Percentiles rank a stretch among this genome's conserved stretches.
Evolutionary conservation across 176 grass and related monocot species (phyloP).

Genomic region (Musa acuminata): DNA sequence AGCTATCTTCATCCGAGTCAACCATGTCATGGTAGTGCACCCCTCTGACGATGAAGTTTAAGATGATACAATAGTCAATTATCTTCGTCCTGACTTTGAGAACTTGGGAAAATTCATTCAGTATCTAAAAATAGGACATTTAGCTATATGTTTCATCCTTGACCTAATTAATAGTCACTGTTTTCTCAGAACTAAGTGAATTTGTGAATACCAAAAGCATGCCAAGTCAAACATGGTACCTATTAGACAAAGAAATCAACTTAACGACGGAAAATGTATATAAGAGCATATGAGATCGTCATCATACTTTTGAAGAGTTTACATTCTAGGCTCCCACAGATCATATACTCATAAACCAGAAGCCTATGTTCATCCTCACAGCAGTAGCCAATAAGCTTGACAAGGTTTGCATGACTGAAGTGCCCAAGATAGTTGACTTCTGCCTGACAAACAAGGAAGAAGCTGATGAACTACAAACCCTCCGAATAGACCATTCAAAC

Average conservation of each 20-base stretch:
- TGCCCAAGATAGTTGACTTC: slow-evolving; percentile 98
- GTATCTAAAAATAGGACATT: not conserved
- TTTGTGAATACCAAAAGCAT: too few relatives aligned
- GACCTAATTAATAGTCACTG: too few relatives aligned
- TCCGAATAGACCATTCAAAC: not conserved
- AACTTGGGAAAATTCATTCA: not conserved
- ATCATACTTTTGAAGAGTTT: slow-evolving; percentile 87
- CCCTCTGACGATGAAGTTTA: slow-evolving; percentile 45
- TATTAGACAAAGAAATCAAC: not conserved
- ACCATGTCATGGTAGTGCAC: slow-evolving; percentile 85
- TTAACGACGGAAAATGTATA: not conserved
- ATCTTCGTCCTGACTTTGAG: not conserved
- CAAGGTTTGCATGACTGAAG: slow-evolving; percentile 84
- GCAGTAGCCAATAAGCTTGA: slow-evolving; percentile 92
- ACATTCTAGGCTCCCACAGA: slow-evolving; percentile 83
- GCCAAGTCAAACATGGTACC: not conserved
- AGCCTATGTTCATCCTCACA: slow-evolving; percentile 83
- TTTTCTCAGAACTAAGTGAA: too few relatives aligned
- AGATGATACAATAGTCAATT: slow-evolving; percentile 17
- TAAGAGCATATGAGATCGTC: slow-evolving; percentile 17
- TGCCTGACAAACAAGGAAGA: slow-evolving; percentile 50
- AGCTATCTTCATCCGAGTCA: slow-evolving; percentile 86
- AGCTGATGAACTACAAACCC: slow-evolving; percentile 4
- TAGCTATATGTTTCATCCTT: too few relatives aligned
- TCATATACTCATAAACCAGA: slow-evolving; percentile 96